phyloP scores from a whole-genome alignment of 495 filamentous ascomycete genomes.

The Tetracladium setigerum region DNA sequence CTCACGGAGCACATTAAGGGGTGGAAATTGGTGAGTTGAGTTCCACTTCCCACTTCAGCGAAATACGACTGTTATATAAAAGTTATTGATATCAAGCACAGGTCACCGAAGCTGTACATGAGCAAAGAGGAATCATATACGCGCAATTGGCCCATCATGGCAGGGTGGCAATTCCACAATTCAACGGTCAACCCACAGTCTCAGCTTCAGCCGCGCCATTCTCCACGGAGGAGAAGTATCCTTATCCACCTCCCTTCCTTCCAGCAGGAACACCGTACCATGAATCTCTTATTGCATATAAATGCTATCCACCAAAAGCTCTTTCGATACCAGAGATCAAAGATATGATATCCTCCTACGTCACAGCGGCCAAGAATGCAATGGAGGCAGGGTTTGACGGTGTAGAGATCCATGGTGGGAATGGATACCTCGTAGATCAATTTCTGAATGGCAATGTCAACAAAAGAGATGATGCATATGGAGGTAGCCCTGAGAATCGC shows the following conservation, averaged over 20 bases:
- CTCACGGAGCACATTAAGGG: constrained; percentile 35
- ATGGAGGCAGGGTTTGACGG: constrained; percentile 60
- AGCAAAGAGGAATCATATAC: constrained; percentile 42
- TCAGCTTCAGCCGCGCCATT: constrained; percentile 10
- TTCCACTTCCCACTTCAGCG: background rate
- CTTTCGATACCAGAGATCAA: constrained; percentile 36
- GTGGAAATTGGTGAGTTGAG: constrained; percentile 28
- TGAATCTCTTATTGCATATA: constrained; percentile 28
- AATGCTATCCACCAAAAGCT: constrained; percentile 35
- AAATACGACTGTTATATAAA: too few species aligned
- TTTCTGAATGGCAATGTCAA: constrained; percentile 57
- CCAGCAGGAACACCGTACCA: too few species aligned
- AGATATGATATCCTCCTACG: constrained; percentile 28
- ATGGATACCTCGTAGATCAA: constrained; percentile 55
- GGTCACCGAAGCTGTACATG: constrained; percentile 43
- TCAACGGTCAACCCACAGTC: constrained; percentile 25
- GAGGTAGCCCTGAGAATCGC: constrained; percentile 48
- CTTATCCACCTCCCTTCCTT: constrained; percentile 11
- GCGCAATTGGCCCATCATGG: constrained; percentile 44
- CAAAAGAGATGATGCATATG: constrained; percentile 44
- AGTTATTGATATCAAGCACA: constrained; percentile 1
- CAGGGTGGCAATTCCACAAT: constrained; percentile 35
- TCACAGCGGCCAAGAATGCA: constrained; percentile 48
- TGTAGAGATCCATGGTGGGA: constrained; percentile 53
- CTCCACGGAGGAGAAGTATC: constrained; percentile 10